Conservation (phyloP, 176 grass and related monocot genomes). For the Avena atlantica region DNA sequence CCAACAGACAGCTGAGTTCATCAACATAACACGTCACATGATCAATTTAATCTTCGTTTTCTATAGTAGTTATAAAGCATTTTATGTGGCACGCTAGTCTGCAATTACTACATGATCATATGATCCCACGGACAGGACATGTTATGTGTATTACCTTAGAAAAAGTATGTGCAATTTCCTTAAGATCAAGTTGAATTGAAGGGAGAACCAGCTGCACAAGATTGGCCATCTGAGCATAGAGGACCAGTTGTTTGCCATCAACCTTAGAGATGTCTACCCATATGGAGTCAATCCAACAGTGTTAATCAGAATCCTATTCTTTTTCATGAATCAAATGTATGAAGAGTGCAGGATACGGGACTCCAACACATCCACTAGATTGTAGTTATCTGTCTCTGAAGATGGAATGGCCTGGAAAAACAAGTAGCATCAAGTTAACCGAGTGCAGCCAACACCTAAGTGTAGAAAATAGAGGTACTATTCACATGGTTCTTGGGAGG, state of each 20-base stretch:
- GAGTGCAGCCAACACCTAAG: not conserved
- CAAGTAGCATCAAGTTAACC: slow-evolving; percentile 34
- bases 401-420: slow-evolving; percentile 72
- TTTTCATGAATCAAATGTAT: slow-evolving; percentile 33
- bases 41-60: not conserved
- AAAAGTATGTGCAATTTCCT: slow-evolving; percentile 78
- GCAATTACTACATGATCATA: not conserved
- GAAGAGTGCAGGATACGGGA: slow-evolving; percentile 73
- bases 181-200: slow-evolving; percentile 70
- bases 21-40: not conserved
- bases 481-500: slow-evolving; percentile 21
- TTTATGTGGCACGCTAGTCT: not conserved
- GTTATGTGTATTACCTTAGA: slow-evolving; percentile 69
- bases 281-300: slow-evolving; percentile 48
- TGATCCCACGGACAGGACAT: slow-evolving; percentile 12
- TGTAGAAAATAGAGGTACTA: not conserved
- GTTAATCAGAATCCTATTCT: not conserved
- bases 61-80: not conserved
- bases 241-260: slow-evolving; percentile 75
- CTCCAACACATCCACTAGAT: slow-evolving; percentile 75
- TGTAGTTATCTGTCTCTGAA: slow-evolving; percentile 67
- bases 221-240: slow-evolving; percentile 96
- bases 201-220: slow-evolving; percentile 80
- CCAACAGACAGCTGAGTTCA: not conserved
- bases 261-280: slow-evolving; percentile 71